These are phyloP conservation scores for Paramecium caudatum DNA, from an alignment of 73 alveolate species.

Conservation along the genomic window DNA sequence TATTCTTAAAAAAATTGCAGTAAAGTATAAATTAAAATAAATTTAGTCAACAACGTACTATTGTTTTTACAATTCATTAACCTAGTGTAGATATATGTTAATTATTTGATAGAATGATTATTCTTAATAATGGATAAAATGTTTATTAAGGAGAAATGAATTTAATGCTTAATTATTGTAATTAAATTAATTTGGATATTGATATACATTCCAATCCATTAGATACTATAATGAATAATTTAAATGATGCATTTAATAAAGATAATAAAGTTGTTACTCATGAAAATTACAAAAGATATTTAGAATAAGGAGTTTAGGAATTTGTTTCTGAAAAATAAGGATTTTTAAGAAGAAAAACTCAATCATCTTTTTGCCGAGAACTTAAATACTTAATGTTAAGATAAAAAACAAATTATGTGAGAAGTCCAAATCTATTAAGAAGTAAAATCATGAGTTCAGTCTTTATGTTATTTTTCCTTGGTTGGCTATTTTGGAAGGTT, in stretches of 20 bases:
- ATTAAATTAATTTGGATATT: neutral
- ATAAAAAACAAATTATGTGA: neutral
- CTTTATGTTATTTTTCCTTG: slow-evolving; percentile 22
- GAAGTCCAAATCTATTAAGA: slow-evolving; percentile 64
- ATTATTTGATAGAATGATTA: slow-evolving; percentile 60
- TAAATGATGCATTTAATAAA: neutral
- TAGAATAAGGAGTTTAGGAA: neutral
- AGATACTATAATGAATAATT: slow-evolving; percentile 52
- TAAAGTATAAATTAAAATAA: slow-evolving; percentile 9
- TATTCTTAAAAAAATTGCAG: slow-evolving; percentile 59
- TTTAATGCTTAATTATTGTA: neutral
- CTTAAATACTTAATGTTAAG: neutral
- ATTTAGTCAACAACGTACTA: slow-evolving; percentile 58
- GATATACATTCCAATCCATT: slow-evolving; percentile 39
- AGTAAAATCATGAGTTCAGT: slow-evolving; percentile 34
- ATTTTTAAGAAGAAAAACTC: neutral
- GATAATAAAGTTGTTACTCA: neutral
- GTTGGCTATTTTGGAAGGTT: slow-evolving; percentile 20
- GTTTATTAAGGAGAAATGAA: slow-evolving; percentile 57
- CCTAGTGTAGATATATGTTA: slow-evolving; percentile 69
- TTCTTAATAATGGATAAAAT: slow-evolving; percentile 54
- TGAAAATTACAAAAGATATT: neutral
- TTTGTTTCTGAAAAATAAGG: neutral
- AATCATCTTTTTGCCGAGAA: slow-evolving; percentile 24
- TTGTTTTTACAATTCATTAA: slow-evolving; percentile 71